Base-by-base conservation (phyloP, 2,329 filamentous ascomycete species). In the Fusarium tanahbumbuense region DNA sequence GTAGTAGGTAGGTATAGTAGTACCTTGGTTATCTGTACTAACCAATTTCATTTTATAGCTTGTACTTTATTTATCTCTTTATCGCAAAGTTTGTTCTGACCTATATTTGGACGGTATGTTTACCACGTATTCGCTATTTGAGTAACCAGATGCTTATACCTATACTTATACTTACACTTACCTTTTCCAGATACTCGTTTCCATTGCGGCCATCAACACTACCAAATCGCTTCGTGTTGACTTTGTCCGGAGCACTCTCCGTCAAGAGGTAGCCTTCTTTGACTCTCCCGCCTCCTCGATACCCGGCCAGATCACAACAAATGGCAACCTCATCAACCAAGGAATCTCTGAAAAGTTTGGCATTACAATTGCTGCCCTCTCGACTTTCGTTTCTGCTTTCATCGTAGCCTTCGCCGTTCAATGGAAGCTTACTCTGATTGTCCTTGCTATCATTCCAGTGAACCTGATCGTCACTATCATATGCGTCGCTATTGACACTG, bases 51-150 rank as follows among this genome's bases (percentile, higher is more conserved):
- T 37, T 11, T 27, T 18, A 20, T 27, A 88, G 86, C 9, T 74
- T 87, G n/a, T 86, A 83, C 67, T 87, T 89, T 64, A 78, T 89
- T 16, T 89, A 88, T 71, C 79, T 90, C 3, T 89, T 89, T 64
- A 78, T 87, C 22, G 87, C 78, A 16, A 86, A 86, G 57, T 85
- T 89, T 41, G 69, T 80, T 6, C 76, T 88, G n/a, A 83, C 82
- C 1, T 89, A 89, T 65, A 72, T 87, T 20, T 86, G 86, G 63
- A 85, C 85, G 69, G 85, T 87, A 77, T 68, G 78, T 54, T n/a
- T 37, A 4, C 18, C 49, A n/a, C 18, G 18, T 37, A 10, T 37
- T 37, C 5, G 34, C 16, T 37, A 10, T n/a, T n/a, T n/a, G 18
- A 37, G 34, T n/a, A 37, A n/a, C 6, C 18, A 4, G 5, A 8